Base-by-base conservation (phyloP, 2,329 filamentous ascomycete species). In the Pseudocercospora macadamiae region DNA sequence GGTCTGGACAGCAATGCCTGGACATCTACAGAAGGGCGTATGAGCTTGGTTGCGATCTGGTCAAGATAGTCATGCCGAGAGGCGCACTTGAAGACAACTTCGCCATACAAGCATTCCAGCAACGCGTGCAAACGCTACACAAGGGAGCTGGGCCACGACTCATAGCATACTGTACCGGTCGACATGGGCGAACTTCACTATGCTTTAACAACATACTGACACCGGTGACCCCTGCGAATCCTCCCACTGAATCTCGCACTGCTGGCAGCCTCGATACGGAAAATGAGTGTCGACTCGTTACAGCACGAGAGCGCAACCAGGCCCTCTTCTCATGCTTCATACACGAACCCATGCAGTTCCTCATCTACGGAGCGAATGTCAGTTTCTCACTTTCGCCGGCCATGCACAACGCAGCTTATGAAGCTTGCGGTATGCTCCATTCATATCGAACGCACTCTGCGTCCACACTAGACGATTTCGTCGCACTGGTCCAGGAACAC, bases 361-460 rank as follows among this genome's bases (percentile, higher is more conserved):
- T 89, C 65, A 87, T 92, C 30, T 84, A 91, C 51, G 89, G 89
- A n/a, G 86, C 84, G 55, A 87, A 87, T 55, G 85, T 89, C 8
- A 83, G 81, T 51, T 90, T 89, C 75, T 91, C 87, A 70, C 73
- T 92, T 56, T 91, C 89, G 0, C 89, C 89, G 1, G 86, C 87
- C 5, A 92, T 92, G 88, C 89, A 93, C 71, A 89, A 86, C 55
- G 81, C 86, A 4, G 89, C 89, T 0, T 85, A 89, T 58, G 78
- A 80, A 53, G 82, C 81, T 21, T 85, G 85, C 64, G 89, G 89
- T 0, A 84, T 92, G 70, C 86, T 85, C 0, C 89, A 92, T 65
- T 73, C 80, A 4, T 91, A 90, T 69, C 75, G 79, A n/a, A 84
- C 85, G 1, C 80, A 85, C 57, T 87, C 89, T 51, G 86, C 86